A percentile compares a stretch with the other conserved stretches of the same genome.
Conservation (phyloP, 768 basidiomycete species). For the Steccherinum ochraceum region DNA sequence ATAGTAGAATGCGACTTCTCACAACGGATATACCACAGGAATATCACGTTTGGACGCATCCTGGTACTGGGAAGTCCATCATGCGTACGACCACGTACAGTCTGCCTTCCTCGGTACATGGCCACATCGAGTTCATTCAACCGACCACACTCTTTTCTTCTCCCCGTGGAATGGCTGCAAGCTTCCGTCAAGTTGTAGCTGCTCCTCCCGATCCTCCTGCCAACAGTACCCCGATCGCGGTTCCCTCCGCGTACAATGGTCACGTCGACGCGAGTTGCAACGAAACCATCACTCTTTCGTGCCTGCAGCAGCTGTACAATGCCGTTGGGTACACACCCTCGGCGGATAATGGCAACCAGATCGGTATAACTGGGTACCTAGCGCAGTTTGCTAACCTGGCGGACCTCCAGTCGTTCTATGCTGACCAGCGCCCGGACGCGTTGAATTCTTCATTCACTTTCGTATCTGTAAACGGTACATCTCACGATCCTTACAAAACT, state of each 20-base stretch:
- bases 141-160: constrained; percentile 66
- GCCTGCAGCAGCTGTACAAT: constrained; percentile 29
- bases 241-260: constrained; percentile 17
- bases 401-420: constrained; percentile 27
- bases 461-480: constrained; percentile 48
- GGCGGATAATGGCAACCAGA: constrained; percentile 19
- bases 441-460: constrained; percentile 42
- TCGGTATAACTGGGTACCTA: constrained; percentile 30
- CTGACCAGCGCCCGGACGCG: constrained; percentile 23
- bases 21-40: constrained; percentile 37
- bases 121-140: constrained; percentile 61
- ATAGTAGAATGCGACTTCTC: neutral
- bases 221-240: constrained; percentile 19
- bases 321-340: constrained; percentile 19
- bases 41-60: constrained; percentile 58
- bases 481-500: neutral
- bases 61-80: constrained; percentile 42
- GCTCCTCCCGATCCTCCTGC: neutral
- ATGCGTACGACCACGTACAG: constrained; percentile 63
- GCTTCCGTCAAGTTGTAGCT: constrained; percentile 18
- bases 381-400: constrained; percentile 24
- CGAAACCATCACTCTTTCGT: constrained; percentile 24
- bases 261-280: constrained; percentile 26
- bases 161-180: constrained; percentile 35
- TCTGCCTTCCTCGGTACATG: constrained; percentile 50